Percentiles rank a stretch among this genome's conserved stretches.
Evolutionary conservation across 345 rosid species (phyloP).

Genomic region (Erucastrum elatum): DNA sequence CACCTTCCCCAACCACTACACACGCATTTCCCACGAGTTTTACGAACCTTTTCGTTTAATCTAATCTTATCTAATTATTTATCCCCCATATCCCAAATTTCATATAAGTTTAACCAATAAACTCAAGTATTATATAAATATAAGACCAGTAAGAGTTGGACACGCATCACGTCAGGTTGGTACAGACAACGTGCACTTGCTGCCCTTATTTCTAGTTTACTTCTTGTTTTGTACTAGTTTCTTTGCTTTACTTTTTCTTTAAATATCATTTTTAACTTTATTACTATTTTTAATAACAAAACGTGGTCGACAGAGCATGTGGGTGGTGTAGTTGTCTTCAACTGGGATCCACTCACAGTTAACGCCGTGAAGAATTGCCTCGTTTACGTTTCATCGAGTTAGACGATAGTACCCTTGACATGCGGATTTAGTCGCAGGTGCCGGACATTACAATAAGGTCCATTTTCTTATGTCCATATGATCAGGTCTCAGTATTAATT

Average conservation of each 20-base stretch:
- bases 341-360: neutral
- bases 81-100: conserved; percentile 7
- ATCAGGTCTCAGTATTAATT: neutral
- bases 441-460: neutral
- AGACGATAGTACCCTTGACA: conserved; percentile 18
- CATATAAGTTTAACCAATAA: conserved; percentile 2
- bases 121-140: neutral
- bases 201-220: neutral
- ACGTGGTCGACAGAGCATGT: neutral
- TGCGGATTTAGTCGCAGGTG: neutral
- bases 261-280: neutral
- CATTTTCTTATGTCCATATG: conserved; percentile 5
- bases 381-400: neutral
- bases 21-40: conserved; percentile 43
- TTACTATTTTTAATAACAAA: neutral
- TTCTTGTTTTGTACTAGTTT: neutral
- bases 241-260: neutral
- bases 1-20: conserved; percentile 33
- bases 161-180: neutral
- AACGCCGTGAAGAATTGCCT: conserved; percentile 9
- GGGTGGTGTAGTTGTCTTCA: neutral
- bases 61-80: conserved; percentile 16
- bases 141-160: neutral
- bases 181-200: conserved; percentile 1
- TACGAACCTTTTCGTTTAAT: conserved; percentile 15